Evolutionary conservation across 495 filamentous ascomycete species (phyloP).

Genomic region (Penicillium odoratum): DNA sequence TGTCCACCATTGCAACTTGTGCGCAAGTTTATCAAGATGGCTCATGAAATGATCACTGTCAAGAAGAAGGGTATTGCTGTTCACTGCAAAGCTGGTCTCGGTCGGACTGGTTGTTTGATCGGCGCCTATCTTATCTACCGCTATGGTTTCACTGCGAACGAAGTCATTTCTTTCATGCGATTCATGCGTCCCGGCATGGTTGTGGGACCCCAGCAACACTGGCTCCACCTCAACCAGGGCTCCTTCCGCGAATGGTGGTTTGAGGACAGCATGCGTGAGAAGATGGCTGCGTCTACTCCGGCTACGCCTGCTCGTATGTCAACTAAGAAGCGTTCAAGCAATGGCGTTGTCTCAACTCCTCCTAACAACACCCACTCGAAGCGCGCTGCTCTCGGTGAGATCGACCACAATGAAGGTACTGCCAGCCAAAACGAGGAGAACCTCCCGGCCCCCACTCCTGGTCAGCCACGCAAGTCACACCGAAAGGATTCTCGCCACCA

Average conservation of each 20-base stretch:
- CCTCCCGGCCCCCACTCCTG: slow-evolving; percentile 91
- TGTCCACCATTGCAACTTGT: slow-evolving; percentile 86
- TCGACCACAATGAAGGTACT: slow-evolving; percentile 72
- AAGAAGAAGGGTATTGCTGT: slow-evolving; percentile 90
- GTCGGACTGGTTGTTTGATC: slow-evolving; percentile 94
- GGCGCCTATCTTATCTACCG: slow-evolving; percentile 97
- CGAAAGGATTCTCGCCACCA: slow-evolving; percentile 59
- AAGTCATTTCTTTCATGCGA: slow-evolving; percentile 97
- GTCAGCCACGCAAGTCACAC: slow-evolving; percentile 88
- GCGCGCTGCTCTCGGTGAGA: slow-evolving; percentile 83
- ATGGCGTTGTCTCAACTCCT: slow-evolving; percentile 74
- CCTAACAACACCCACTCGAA: slow-evolving; percentile 72
- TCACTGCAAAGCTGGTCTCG: slow-evolving; percentile 96
- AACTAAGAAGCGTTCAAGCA: slow-evolving; percentile 50
- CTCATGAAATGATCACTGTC: slow-evolving; percentile 88
- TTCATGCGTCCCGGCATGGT: slow-evolving; percentile 99
- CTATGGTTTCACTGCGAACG: slow-evolving; percentile 97
- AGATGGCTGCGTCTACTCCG: slow-evolving; percentile 61
- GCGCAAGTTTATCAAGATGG: slow-evolving; percentile 87
- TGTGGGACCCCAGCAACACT: slow-evolving; percentile 98
- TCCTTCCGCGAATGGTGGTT: slow-evolving; percentile 98
- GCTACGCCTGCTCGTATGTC: slow-evolving; percentile 76
- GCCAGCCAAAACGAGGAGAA: slow-evolving; percentile 69
- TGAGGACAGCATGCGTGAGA: slow-evolving; percentile 78
- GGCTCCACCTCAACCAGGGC: slow-evolving; percentile 96